Evolutionary conservation across 192 early-diverging fungal genomes (phyloP).

Genomic region (Coemansia biformis): DNA sequence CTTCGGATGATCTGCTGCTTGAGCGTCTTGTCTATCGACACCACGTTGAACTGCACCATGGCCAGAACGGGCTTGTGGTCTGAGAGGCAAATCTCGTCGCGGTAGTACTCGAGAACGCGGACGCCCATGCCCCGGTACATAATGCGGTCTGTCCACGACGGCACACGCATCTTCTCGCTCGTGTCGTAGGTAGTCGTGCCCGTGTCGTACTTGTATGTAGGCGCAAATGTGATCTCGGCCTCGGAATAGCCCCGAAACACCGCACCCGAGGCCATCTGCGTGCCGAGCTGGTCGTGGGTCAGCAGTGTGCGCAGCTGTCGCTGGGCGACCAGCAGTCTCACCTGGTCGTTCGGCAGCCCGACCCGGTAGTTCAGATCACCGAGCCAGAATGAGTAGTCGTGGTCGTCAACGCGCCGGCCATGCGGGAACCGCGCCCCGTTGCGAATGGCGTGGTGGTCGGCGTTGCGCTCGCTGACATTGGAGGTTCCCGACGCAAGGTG

Average conservation of each 20-base stretch:
- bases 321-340: conserved; percentile 34
- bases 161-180: conserved; percentile 89
- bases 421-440: conserved; percentile 70
- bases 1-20: conserved; percentile 30
- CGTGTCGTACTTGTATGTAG: conserved; percentile 95
- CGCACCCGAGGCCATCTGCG: conserved; percentile 55
- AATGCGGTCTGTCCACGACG: conserved; percentile 96
- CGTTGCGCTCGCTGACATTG: conserved; percentile 74
- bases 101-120: conserved; percentile 32
- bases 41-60: conserved; percentile 39
- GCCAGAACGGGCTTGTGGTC: conserved; percentile 50
- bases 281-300: conserved; percentile 56
- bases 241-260: conserved; percentile 79
- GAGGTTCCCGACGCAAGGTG: conserved; percentile 86
- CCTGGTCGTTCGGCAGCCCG: conserved; percentile 64
- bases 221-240: conserved; percentile 74
- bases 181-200: conserved; percentile 81
- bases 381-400: conserved; percentile 80
- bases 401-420: conserved; percentile 59
- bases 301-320: conserved; percentile 52
- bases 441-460: conserved; percentile 77
- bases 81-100: conserved; percentile 41
- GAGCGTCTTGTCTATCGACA: conserved; percentile 37
- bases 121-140: conserved; percentile 41
- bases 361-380: conserved; percentile 96